Base-by-base conservation (phyloP, 2,329 filamentous ascomycete species). In the Colletotrichum aenigma region DNA sequence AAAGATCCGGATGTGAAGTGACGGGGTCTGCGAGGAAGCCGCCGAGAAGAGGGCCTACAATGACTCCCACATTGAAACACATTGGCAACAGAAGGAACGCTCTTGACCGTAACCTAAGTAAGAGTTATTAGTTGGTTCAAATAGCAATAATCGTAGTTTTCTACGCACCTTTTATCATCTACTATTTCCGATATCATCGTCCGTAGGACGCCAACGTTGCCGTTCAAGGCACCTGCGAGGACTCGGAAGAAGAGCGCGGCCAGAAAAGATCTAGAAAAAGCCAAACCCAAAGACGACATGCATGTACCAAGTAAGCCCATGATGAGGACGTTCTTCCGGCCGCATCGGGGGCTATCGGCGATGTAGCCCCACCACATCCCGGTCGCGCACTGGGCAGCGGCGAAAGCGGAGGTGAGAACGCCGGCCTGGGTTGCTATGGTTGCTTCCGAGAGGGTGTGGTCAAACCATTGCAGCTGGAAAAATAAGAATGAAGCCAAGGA, bases 241-340 rank as follows among this genome's bases (percentile, higher is more conserved):
- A 78, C 75, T 7, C 78, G 78, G 58, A 79, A 79, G 69, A 78
- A 77, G 32, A 79, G 67, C 4, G 76, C 78, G 5, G 70, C 38
- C 10, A 24, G 18, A 80, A 95, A 95, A 7, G 87, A 92, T 30
- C 87, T 89, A 7, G 92, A 91, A 80, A 96, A 95, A 0, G 93
- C 94, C 80, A 95, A 94, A 0, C 94, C 94, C 15, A 96, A 79
- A 77, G 91, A 92, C 4, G 92, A 93, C 13, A 94, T 82, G 70
- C 90, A 90, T 0, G 93, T 94, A 5, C 78, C 78, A 8, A 70
- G 26, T 13, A 79, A 74, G 2, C 78, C 78, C 10, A 79, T 71
- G 21, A 78, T 21, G 13, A 79, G 48, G 28, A 79, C 78, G 16
- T 71, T 64, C 56, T 79, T 79, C 21, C 78, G 78, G 28, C 78